Evolutionary conservation across 345 rosid species (phyloP).

Genomic region (Cardamine occulta): DNA sequence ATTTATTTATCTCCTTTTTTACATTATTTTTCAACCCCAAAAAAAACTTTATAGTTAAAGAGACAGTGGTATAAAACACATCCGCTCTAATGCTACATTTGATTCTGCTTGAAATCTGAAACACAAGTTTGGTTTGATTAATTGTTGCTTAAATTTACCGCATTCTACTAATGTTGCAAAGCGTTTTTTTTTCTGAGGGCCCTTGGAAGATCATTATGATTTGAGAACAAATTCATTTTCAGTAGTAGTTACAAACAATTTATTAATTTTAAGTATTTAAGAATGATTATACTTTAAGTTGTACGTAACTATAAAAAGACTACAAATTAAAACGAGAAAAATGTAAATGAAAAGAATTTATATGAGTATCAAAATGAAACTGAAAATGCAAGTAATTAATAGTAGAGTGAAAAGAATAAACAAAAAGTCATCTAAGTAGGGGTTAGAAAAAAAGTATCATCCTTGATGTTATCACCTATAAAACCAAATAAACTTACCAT

Average conservation of each 20-base stretch:
- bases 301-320: no score
- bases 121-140: neutral
- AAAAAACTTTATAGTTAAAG: neutral
- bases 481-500: slow-evolving; percentile 10
- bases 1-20: slow-evolving; percentile 20
- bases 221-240: no score
- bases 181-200: no score
- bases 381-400: no score
- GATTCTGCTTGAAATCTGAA: neutral
- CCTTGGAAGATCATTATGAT: no score
- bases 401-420: neutral
- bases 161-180: no score
- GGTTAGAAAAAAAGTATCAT: neutral
- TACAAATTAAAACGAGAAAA: neutral
- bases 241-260: no score
- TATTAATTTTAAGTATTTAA: no score
- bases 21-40: neutral
- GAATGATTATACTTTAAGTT: no score
- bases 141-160: neutral
- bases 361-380: no score
- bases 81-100: neutral
- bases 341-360: neutral
- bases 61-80: neutral
- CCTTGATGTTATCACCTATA: neutral
- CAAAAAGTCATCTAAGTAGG: slow-evolving; percentile 18